Conservation (phyloP, 2,329 filamentous ascomycete species). For the Monilinia aucupariae region DNA sequence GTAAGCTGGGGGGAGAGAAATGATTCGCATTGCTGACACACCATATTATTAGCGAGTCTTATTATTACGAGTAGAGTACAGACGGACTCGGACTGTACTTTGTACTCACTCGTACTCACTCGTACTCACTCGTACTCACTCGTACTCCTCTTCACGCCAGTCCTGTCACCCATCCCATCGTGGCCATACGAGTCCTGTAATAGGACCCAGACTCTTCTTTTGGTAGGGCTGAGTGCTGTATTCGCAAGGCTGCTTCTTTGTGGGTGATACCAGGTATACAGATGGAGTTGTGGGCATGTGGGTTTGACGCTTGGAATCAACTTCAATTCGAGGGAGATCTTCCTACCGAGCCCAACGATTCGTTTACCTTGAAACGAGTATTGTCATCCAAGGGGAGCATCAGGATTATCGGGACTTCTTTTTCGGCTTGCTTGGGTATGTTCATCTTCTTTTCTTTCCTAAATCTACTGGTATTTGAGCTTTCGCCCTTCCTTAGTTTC, state of each 20-base stretch:
- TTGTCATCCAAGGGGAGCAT: constrained; percentile 37
- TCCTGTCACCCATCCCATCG: neutral
- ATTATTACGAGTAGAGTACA: too few relatives aligned
- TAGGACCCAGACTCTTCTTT: neutral
- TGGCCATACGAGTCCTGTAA: too few relatives aligned
- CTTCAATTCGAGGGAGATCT: constrained; percentile 38
- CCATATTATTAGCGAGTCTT: constrained; percentile 1
- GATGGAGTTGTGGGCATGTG: constrained; percentile 49
- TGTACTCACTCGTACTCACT: too few relatives aligned
- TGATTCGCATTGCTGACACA: neutral
- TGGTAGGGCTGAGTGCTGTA: neutral
- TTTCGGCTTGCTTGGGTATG: constrained; percentile 35
- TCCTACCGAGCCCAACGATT: constrained; percentile 42
- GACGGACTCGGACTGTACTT: neutral
- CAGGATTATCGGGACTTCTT: constrained; percentile 35
- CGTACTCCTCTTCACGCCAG: neutral
- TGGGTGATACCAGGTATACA: neutral
- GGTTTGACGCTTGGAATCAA: constrained; percentile 56
- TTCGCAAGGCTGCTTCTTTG: neutral
- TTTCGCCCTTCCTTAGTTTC: neutral
- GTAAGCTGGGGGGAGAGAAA: too few relatives aligned
- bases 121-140: too few relatives aligned
- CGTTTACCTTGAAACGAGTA: constrained; percentile 42
- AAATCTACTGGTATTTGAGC: neutral
- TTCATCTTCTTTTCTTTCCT: neutral